Evolutionary conservation across 306 rosid species (phyloP), one percentile per base, ranked within the genome.

Genomic region (Lupinus albus): DNA sequence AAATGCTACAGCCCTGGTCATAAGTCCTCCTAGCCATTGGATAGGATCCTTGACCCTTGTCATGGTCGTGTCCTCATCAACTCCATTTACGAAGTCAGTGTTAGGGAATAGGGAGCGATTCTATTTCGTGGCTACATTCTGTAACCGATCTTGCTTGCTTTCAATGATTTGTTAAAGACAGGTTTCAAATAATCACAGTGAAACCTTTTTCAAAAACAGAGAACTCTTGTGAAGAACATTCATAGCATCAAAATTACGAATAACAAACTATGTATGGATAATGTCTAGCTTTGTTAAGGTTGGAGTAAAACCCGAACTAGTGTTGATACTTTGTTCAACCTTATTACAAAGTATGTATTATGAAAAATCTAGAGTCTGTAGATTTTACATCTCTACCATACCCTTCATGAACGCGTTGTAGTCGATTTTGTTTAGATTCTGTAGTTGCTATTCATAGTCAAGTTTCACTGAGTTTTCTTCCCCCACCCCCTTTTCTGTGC

Each of bases 351-450:
- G 16, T 12, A 5, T 20, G 18, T 36, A 63, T 30, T 12, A 57
- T 10, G 15, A 14, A 8, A 45, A 57, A 7, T 28, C 61, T 64
- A 64, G 49, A 36, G 30, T 21, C 46, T 25, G 56, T 11, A 0
- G 56, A 14, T 16, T 39, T 16, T 56, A 20, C 45, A 9, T 36
- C 39, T 49, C 5, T 44, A 39, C 17, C 20, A 12, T 44, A 28
- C 13, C 64, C 47, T 52, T 36, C 16, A 33, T 36, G 21, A 36
- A 71, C 8, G 7, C 20, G 33, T 18, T 71, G 51, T 36, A 20
- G 53, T 47, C 7, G 6, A 30, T 56, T 47, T 54, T 69, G 11
- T 61, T 61, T 18, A 55, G 10, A 36, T 63, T 13, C 30, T 21
- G n/a, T 52, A 35, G 28, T 30, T 61, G 16, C 10, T 68, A 6